phyloP scores from a whole-genome alignment of 75 land plant species.

The Azolla pinnata region DNA sequence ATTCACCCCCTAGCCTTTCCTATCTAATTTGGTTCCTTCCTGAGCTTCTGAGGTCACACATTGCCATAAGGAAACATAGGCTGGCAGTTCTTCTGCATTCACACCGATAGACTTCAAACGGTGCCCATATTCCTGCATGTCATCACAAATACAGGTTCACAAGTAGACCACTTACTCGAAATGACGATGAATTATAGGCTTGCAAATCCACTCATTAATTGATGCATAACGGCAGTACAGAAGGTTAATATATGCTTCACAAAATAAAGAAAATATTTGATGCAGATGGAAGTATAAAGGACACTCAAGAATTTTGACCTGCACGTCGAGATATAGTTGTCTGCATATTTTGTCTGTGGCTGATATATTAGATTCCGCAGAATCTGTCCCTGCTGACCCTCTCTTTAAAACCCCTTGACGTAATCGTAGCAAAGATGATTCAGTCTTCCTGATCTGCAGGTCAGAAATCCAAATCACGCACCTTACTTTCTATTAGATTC shows the following conservation, averaged over 20 bases:
- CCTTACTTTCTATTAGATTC: neutral
- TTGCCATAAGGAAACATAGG: conserved; percentile 74
- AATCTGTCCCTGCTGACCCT: conserved; percentile 62
- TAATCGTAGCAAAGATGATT: conserved; percentile 63
- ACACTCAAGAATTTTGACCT: conserved; percentile 62
- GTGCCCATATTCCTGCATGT: conserved; percentile 74
- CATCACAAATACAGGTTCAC: neutral
- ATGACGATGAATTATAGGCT: neutral
- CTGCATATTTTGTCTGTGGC: conserved; percentile 80
- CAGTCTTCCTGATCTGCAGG: conserved; percentile 67
- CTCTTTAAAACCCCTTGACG: conserved; percentile 64
- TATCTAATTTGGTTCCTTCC: too few species aligned
- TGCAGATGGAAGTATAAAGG: too few species aligned
- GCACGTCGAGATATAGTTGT: conserved; percentile 86
- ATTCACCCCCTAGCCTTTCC: conserved; percentile 1
- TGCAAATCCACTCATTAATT: neutral
- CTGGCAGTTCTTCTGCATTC: conserved; percentile 48
- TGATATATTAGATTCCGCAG: conserved; percentile 56
- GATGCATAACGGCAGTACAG: neutral
- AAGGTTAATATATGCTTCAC: neutral
- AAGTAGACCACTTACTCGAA: neutral
- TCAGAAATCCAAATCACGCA: neutral
- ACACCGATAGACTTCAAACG: conserved; percentile 71
- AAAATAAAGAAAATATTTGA: neutral
- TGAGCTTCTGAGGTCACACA: conserved; percentile 60